A percentile compares a stretch with the other conserved stretches of the same genome.
phyloP scores from a whole-genome alignment of 495 filamentous ascomycete species.

The Cryomyces minteri region DNA sequence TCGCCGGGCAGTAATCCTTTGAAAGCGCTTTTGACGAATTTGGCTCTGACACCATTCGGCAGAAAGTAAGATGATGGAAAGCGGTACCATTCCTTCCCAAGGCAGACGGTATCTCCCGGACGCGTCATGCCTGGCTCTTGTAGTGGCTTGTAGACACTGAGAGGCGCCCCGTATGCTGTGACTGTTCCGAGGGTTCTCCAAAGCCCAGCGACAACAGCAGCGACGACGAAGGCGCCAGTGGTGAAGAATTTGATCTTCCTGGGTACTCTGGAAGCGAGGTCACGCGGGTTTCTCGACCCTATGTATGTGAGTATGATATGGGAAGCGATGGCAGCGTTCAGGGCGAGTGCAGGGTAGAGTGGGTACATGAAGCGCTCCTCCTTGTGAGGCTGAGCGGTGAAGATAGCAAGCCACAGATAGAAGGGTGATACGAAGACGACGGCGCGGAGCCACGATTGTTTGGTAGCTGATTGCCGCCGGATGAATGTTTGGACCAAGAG shows the following conservation, averaged over 20 bases:
- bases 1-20: constrained; percentile 77
- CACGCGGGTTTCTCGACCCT: constrained; percentile 45
- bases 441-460: constrained; percentile 40
- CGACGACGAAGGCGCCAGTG: constrained; percentile 34
- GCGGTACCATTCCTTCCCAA: constrained; percentile 97
- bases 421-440: constrained; percentile 64
- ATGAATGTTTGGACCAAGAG: constrained; percentile 30
- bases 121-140: constrained; percentile 25
- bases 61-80: constrained; percentile 90
- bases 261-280: constrained; percentile 48
- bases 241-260: constrained; percentile 44
- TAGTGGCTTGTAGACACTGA: constrained; percentile 50
- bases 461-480: constrained; percentile 21
- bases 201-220: constrained; percentile 42
- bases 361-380: constrained; percentile 99
- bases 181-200: constrained; percentile 64
- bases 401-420: constrained; percentile 88
- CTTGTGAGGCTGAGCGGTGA: constrained; percentile 86
- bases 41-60: constrained; percentile 57
- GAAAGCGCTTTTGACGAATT: constrained; percentile 83
- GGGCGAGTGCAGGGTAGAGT: constrained; percentile 76
- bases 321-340: constrained; percentile 75
- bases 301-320: constrained; percentile 59
- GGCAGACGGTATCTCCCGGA: constrained; percentile 55
- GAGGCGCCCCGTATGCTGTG: constrained; percentile 68